phyloP scores from a whole-genome alignment of 129 eudicot species.

The Helichrysum umbraculigerum region DNA sequence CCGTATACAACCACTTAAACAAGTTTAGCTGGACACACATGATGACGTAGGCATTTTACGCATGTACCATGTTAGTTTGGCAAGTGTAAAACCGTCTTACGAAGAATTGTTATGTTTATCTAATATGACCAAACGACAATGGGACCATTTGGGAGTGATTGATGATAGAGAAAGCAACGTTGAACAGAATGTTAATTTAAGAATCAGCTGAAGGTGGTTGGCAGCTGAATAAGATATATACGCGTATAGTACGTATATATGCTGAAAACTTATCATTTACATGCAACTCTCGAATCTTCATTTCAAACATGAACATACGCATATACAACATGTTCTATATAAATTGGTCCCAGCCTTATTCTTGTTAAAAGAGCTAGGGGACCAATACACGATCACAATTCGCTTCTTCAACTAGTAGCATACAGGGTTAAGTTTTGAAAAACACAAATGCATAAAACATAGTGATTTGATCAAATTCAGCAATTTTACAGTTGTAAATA shows the following conservation, averaged over 20 bases:
- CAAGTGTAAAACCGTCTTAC: slow-evolving; percentile 10
- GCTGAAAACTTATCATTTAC: not conserved
- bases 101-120: not conserved
- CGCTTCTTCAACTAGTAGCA: no score
- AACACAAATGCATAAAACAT: no score
- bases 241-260: not conserved
- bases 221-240: slow-evolving; percentile 16
- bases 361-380: not conserved
- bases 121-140: not conserved
- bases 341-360: not conserved
- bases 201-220: slow-evolving; percentile 21
- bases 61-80: slow-evolving; percentile 15
- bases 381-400: not conserved
- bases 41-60: slow-evolving; percentile 13
- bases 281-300: not conserved
- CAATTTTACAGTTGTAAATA: no score
- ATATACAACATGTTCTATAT: no score
- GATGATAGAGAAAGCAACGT: slow-evolving; percentile 15
- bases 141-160: slow-evolving; percentile 15
- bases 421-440: no score
- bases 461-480: no score
- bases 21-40: not conserved
- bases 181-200: slow-evolving; percentile 23
- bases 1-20: not conserved
- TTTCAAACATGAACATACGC: not conserved